Conservation (phyloP, 176 grass and related monocot species). For the Metroxylon sagu region DNA sequence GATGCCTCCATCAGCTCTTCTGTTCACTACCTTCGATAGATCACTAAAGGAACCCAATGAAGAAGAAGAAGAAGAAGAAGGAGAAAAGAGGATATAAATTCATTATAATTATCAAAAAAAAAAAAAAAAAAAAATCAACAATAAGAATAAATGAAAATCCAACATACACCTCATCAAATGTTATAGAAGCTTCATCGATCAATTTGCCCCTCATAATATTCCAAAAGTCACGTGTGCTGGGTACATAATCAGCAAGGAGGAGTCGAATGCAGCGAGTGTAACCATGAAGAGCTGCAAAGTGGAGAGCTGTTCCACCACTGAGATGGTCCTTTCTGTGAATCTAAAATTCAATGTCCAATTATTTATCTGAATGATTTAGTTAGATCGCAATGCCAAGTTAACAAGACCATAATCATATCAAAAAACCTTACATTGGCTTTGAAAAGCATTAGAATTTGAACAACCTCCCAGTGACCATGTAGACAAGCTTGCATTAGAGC, state of each 20-base stretch:
- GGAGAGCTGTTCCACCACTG: constrained; percentile 80
- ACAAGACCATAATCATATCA: constrained; percentile 3
- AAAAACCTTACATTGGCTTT: constrained; percentile 86
- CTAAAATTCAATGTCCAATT: constrained; percentile 31
- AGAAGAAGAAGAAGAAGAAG: constrained; percentile 19
- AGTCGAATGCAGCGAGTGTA: constrained; percentile 75
- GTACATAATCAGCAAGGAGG: constrained; percentile 72
- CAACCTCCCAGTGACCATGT: constrained; percentile 95
- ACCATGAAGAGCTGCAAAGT: constrained; percentile 91
- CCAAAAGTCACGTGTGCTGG: constrained; percentile 80
- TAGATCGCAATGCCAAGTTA: neutral
- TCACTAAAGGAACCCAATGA: constrained; percentile 16
- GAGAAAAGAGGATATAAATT: constrained; percentile 20
- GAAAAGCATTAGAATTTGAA: constrained; percentile 90
- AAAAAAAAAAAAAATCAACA: constrained; percentile 10
- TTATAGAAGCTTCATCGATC: constrained; percentile 35
- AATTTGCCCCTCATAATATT: constrained; percentile 41
- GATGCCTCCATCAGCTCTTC: constrained; percentile 83
- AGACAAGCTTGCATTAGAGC: constrained; percentile 97
- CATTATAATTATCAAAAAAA: constrained; percentile 24
- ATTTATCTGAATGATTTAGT: neutral
- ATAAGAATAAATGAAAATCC: constrained; percentile 33
- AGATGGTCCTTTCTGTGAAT: constrained; percentile 86
- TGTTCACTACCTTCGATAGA: constrained; percentile 56
- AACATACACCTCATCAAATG: constrained; percentile 65